Evolutionary conservation across 352 stramenopile genomes (phyloP), one percentile per base, ranked within the genome.

Genomic region (Globisporangium cederbergense): DNA sequence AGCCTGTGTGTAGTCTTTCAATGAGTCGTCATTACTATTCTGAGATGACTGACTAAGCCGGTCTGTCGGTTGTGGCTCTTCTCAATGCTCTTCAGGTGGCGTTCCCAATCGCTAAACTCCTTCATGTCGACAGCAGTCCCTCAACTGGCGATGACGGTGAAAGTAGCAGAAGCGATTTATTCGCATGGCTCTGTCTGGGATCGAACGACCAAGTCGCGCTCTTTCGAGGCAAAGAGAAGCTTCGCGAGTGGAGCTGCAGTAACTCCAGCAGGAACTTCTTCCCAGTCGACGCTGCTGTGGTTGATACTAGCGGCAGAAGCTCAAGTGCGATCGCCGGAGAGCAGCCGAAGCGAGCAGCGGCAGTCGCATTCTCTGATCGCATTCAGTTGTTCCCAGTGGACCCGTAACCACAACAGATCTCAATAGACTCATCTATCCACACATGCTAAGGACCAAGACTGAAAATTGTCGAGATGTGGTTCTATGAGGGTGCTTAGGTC

Each of bases 121-220:
- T 88, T 25, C 34, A 66, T 2, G 32, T 84, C 11, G 64, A 58
- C 43, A 58, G 11, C 25, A 28, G 25, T 14, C 32, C 6, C 14
- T 45, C 64, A 1, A 34, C 18, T 25, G 50, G 14, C 38, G 67
- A 76, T 7, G 10, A 16, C 4, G 65, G 25, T 1, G 43, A 55
- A 0, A 68, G 18, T 42, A 25, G 18, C 18, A 65, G 52, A 32
- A 18, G 28, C 36, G 61, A 6, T n/a, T 22, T 36, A 2, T 47
- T 80, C 49, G 16, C 58, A 25, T 88, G 75, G 75, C 52, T 82
- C 5, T 77, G 73, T 32, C 20, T 85, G 14, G 79, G 79, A 14
- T 43, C 68, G 9, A 61, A 73, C 46, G 74, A 77, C 9, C 66
- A 85, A 62, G 58, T 76, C 42, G 72, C 66, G 52, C 58, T 80